A percentile compares a stretch with the other conserved stretches of the same genome.
Conservation (phyloP, 306 rosid species). For the Dalbergia cochinchinensis region DNA sequence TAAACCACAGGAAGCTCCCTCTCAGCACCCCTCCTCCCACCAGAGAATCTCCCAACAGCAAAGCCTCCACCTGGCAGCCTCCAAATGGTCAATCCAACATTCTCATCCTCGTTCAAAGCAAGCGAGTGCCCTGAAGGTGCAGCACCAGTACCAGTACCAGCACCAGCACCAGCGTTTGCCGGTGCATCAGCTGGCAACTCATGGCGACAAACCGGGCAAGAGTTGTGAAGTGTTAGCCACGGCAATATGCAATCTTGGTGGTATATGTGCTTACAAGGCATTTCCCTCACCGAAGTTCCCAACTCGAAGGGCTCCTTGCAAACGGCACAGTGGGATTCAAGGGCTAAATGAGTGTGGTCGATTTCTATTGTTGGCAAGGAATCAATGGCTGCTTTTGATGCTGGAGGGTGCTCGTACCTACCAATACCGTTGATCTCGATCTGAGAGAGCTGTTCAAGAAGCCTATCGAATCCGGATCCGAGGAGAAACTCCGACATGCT, state of each 20-base stretch:
- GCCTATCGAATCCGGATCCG: constrained; percentile 85
- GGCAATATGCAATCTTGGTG: constrained; percentile 86
- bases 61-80: constrained; percentile 91
- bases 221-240: constrained; percentile 81
- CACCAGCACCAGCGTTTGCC: not conserved
- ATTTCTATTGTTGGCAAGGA: constrained; percentile 77
- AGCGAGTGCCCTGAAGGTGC: not conserved
- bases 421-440: constrained; percentile 71
- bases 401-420: constrained; percentile 72
- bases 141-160: not conserved
- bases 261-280: constrained; percentile 90
- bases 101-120: constrained; percentile 59
- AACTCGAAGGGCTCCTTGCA: constrained; percentile 77
- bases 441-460: constrained; percentile 79
- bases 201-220: constrained; percentile 91
- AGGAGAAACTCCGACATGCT: constrained; percentile 86
- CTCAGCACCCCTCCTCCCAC: constrained; percentile 75
- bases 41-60: constrained; percentile 79
- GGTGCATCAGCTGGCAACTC: constrained; percentile 64
- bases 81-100: constrained; percentile 82
- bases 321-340: constrained; percentile 78
- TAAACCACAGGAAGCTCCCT: constrained; percentile 84
- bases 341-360: constrained; percentile 45
- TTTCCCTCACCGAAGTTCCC: constrained; percentile 62
- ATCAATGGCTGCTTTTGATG: constrained; percentile 78